Percentiles rank a stretch among this genome's conserved stretches.
phyloP scores from a whole-genome alignment of 2,329 filamentous ascomycete species.

The Chalaropsis ovoidea region DNA sequence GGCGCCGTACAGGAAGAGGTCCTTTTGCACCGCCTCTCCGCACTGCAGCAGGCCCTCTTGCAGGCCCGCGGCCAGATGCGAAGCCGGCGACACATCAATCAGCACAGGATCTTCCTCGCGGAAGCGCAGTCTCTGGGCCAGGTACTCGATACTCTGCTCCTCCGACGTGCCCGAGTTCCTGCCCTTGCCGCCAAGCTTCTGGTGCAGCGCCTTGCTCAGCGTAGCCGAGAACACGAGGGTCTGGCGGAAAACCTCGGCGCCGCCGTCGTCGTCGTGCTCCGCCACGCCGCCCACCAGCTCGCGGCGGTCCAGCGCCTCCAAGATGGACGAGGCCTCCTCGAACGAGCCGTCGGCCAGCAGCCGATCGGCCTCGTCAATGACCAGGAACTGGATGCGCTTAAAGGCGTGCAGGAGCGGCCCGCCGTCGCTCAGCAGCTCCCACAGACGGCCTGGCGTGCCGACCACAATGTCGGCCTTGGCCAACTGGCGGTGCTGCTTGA shows the following conservation, averaged over 20 bases:
- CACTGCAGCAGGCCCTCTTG: slow-evolving; percentile 90
- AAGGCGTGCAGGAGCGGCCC: slow-evolving; percentile 59
- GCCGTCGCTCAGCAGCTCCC: slow-evolving; percentile 81
- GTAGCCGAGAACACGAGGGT: slow-evolving; percentile 96
- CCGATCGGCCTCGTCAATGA: slow-evolving; percentile 89
- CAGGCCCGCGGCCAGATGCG: slow-evolving; percentile 76
- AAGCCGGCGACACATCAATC: slow-evolving; percentile 80
- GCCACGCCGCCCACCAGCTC: slow-evolving; percentile 43
- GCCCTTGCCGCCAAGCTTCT: slow-evolving; percentile 74
- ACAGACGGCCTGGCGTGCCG: slow-evolving; percentile 81
- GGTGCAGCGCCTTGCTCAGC: slow-evolving; percentile 82
- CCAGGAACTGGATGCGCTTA: slow-evolving; percentile 66
- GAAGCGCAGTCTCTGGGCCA: slow-evolving; percentile 62
- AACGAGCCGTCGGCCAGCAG: slow-evolving; percentile 88
- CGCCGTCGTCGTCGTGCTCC: slow-evolving; percentile 43
- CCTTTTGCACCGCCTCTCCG: slow-evolving; percentile 77
- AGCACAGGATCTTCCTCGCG: slow-evolving; percentile 74
- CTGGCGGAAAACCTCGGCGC: slow-evolving; percentile 49
- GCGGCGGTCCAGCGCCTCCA: slow-evolving; percentile 64
- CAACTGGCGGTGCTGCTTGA: slow-evolving; percentile 83
- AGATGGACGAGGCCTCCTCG: slow-evolving; percentile 82
- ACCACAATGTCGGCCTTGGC: slow-evolving; percentile 83
- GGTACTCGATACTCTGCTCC: slow-evolving; percentile 78
- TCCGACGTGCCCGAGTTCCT: slow-evolving; percentile 47
- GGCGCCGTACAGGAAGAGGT: slow-evolving; percentile 84